Conservation (phyloP, 2,329 filamentous ascomycete genomes). For the Pseudogymnoascus sp. region DNA sequence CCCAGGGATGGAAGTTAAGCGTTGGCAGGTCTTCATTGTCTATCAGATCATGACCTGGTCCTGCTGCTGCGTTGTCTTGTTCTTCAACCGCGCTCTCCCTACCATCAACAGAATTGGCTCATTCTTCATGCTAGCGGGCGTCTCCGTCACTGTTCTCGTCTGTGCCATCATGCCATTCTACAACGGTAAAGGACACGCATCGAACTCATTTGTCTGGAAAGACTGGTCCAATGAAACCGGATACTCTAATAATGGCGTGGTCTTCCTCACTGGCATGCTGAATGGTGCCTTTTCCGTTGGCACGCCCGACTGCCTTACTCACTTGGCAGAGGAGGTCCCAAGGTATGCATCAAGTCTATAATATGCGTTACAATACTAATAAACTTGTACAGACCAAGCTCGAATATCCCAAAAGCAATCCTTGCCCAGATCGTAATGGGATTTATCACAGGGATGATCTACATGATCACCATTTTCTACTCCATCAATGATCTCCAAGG, state of each 20-base stretch:
- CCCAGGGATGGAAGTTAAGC: slow-evolving; percentile 35
- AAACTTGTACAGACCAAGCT: slow-evolving; percentile 29
- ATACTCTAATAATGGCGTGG: slow-evolving; percentile 43
- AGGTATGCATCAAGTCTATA: slow-evolving; percentile 14
- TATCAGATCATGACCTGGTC: slow-evolving; percentile 41
- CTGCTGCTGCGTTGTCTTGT: slow-evolving; percentile 39
- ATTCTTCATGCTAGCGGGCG: slow-evolving; percentile 43
- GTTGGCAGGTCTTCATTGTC: slow-evolving; percentile 44
- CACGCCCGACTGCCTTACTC: slow-evolving; percentile 55
- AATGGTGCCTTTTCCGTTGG: slow-evolving; percentile 64
- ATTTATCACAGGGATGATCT: slow-evolving; percentile 44
- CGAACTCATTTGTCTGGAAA: slow-evolving; percentile 35
- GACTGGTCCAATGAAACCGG: slow-evolving; percentile 39
- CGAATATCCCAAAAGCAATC: slow-evolving; percentile 47
- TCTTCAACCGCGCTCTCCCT: slow-evolving; percentile 46
- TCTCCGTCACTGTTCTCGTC: slow-evolving; percentile 47
- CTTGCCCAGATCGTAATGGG: slow-evolving; percentile 41
- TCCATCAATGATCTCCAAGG: slow-evolving; percentile 45
- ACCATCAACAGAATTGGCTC: slow-evolving; percentile 46
- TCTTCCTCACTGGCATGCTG: slow-evolving; percentile 51
- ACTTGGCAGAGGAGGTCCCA: slow-evolving; percentile 58
- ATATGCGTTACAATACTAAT: neutral
- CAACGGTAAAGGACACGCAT: slow-evolving; percentile 35
- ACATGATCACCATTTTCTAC: slow-evolving; percentile 49
- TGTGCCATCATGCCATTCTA: slow-evolving; percentile 45